Conservation (phyloP, 2,329 filamentous ascomycete genomes). For the Lizonia empirigonia region DNA sequence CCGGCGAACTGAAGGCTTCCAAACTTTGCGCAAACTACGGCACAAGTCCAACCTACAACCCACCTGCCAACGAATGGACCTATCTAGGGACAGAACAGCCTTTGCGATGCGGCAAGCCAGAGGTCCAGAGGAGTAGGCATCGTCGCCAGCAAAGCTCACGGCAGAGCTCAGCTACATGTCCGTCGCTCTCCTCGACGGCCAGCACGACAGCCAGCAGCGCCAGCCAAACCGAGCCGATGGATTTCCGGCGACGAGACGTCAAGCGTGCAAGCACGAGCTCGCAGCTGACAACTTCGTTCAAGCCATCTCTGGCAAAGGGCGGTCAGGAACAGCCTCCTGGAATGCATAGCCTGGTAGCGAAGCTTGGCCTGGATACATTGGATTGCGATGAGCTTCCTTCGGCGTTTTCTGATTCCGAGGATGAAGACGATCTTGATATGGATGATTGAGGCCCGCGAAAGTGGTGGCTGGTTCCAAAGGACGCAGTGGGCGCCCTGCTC, state of each 20-base stretch:
- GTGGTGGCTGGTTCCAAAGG: slow-evolving; percentile 1
- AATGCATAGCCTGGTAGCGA: slow-evolving; percentile 11
- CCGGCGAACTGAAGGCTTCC: slow-evolving; percentile 29
- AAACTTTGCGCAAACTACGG: slow-evolving; percentile 25
- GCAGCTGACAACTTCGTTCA: slow-evolving; percentile 25
- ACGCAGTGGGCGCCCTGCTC: background rate
- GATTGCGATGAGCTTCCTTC: slow-evolving; percentile 28
- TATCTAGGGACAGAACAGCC: slow-evolving; percentile 27
- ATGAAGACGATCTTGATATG: slow-evolving; percentile 23
- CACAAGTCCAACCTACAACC: slow-evolving; percentile 24
- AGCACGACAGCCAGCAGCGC: slow-evolving; percentile 8
- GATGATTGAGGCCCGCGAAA: background rate
- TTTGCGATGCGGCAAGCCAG: slow-evolving; percentile 5
- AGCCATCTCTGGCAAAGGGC: slow-evolving; percentile 7
- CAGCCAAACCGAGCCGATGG: slow-evolving; percentile 13
- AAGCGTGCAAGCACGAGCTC: slow-evolving; percentile 27
- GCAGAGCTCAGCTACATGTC: slow-evolving; percentile 10
- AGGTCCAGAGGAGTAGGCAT: slow-evolving; percentile 6
- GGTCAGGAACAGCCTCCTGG: slow-evolving; percentile 5
- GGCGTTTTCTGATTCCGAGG: slow-evolving; percentile 32
- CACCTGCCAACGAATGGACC: slow-evolving; percentile 26
- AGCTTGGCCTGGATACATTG: slow-evolving; percentile 12
- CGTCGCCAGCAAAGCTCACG: slow-evolving; percentile 14
- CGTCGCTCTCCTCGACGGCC: slow-evolving; percentile 9
- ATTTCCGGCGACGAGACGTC: slow-evolving; percentile 22